Conservation (phyloP, 179 eudicot genomes). For the Spergularia azorica region DNA sequence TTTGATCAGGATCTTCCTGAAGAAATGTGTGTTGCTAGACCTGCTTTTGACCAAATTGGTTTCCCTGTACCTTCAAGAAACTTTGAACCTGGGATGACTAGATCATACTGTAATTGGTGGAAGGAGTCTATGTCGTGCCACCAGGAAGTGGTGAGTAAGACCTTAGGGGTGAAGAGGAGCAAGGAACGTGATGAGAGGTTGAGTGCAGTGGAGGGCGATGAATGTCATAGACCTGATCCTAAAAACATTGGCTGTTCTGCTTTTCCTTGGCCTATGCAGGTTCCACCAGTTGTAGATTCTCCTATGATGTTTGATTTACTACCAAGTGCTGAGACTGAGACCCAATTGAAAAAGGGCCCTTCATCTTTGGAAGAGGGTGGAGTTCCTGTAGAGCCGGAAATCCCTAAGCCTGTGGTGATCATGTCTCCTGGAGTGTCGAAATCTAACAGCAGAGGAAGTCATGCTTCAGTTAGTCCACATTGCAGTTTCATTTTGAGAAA, state of each 20-base stretch:
- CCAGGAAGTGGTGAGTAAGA: conserved; percentile 6
- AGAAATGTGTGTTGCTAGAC: background rate
- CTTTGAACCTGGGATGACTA: conserved; percentile 28
- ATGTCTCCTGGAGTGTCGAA: background rate
- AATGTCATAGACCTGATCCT: background rate
- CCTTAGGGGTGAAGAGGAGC: background rate
- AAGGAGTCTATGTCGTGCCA: conserved; percentile 18
- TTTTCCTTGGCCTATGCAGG: background rate
- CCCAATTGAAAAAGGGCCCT: background rate
- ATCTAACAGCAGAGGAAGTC: background rate
- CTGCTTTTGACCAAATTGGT: conserved; percentile 17
- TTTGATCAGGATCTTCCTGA: conserved; percentile 37
- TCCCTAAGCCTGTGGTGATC: background rate
- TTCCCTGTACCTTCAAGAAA: conserved; percentile 25
- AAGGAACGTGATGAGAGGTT: background rate
- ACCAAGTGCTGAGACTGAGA: background rate
- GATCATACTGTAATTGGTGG: conserved; percentile 28
- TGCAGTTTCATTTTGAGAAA: background rate
- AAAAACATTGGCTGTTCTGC: background rate
- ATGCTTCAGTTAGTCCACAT: background rate
- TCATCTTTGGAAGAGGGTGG: conserved; percentile 11
- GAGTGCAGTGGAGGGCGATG: background rate
- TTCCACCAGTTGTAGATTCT: conserved; percentile 1
- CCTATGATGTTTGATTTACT: background rate
- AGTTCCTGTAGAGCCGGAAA: background rate